Evolutionary conservation across 805 yeast genomes (phyloP).

Genomic region (Lipomyces anomalus): DNA sequence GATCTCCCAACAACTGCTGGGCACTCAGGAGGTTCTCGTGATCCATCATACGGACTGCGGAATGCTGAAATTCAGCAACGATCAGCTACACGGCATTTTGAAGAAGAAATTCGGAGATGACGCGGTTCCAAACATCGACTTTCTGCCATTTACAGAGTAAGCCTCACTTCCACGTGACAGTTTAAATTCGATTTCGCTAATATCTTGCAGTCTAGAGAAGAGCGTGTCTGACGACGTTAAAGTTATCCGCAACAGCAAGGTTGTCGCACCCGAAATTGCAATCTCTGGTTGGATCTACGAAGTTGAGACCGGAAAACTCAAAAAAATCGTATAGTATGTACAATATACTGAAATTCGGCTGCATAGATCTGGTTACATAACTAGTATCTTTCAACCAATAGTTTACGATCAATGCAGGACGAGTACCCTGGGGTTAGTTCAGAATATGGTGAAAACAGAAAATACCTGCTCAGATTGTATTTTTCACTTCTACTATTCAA

Average conservation of each 20-base stretch:
- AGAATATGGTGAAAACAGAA: too few relatives aligned
- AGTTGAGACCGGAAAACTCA: constrained; percentile 20
- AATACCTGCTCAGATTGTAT: too few relatives aligned
- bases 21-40: constrained; percentile 19
- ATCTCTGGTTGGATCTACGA: constrained; percentile 19
- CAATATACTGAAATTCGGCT: too few relatives aligned
- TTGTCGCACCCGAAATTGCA: constrained; percentile 12
- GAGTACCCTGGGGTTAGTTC: too few relatives aligned
- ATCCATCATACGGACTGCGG: constrained; percentile 25
- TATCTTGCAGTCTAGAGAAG: constrained; percentile 9
- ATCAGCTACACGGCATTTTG: constrained; percentile 11
- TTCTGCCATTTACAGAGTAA: constrained; percentile 17
- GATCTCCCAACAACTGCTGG: constrained; percentile 23
- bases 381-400: too few relatives aligned
- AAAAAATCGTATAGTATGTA: constrained; percentile 3
- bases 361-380: too few relatives aligned
- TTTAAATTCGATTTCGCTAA: neutral
- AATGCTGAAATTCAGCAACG: constrained; percentile 18
- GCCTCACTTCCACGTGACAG: constrained; percentile 1
- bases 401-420: too few relatives aligned
- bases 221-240: constrained; percentile 18
- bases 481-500: too few relatives aligned
- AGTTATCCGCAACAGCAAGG: constrained; percentile 10
- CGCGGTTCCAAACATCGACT: constrained; percentile 8
- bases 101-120: constrained; percentile 10